These are phyloP conservation scores for Gossypium arboreum DNA, from an alignment of 345 rosid species.

Conservation along the genomic window DNA sequence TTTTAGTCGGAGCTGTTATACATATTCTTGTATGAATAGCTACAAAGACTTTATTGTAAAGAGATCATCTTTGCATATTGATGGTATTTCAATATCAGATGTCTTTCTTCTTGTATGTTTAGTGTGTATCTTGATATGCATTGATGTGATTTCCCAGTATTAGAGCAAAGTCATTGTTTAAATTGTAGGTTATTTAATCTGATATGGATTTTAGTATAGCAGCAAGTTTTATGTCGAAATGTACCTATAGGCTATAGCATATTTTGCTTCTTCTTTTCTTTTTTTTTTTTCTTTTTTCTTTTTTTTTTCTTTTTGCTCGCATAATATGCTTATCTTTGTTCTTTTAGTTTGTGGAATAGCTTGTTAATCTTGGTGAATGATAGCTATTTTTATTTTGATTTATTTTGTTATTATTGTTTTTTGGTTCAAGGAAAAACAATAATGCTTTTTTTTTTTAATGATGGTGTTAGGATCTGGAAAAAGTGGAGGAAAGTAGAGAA, in stretches of 20 bases:
- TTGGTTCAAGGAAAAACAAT: not conserved
- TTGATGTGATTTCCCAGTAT: not conserved
- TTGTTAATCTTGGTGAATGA: not conserved
- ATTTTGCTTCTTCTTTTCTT: not conserved
- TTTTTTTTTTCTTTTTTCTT: too few relatives aligned
- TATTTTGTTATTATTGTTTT: not conserved
- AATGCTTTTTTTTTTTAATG: not conserved
- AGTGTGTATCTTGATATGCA: not conserved
- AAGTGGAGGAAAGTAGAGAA: slow-evolving; percentile 15
- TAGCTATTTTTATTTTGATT: not conserved
- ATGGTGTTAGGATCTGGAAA: slow-evolving; percentile 9
- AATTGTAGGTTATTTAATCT: not conserved
- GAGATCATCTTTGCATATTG: too few relatives aligned
- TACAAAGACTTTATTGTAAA: too few relatives aligned
- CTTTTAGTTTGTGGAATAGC: not conserved
- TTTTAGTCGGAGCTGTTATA: too few relatives aligned
- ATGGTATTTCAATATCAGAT: not conserved
- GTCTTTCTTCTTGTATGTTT: not conserved
- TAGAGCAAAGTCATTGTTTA: not conserved
- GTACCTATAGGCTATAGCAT: not conserved
- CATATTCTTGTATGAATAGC: too few relatives aligned
- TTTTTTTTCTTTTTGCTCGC: not conserved
- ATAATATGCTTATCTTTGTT: not conserved
- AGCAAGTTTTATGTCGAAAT: not conserved
- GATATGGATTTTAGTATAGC: not conserved